These are phyloP conservation scores for Chamaenerion angustifolium DNA, from an alignment of 345 rosid species.

Conservation along the genomic window DNA sequence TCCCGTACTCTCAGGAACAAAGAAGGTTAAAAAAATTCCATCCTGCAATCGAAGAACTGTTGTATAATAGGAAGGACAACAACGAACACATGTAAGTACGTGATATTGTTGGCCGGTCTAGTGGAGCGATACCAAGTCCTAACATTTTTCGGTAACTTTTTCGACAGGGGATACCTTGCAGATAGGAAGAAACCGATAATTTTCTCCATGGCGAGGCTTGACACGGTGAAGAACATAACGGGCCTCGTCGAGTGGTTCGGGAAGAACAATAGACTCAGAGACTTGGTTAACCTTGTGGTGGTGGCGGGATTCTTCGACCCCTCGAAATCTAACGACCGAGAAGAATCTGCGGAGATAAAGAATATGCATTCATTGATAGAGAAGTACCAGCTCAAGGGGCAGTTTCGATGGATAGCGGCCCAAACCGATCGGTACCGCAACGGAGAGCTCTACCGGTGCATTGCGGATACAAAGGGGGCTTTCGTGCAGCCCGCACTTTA, in stretches of 20 bases:
- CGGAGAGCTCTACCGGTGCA: constrained; percentile 77
- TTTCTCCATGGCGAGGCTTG: constrained; percentile 98
- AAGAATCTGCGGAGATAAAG: constrained; percentile 71
- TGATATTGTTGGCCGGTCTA: no score
- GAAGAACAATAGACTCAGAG: constrained; percentile 61
- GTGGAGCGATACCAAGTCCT: no score
- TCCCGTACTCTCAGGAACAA: constrained; percentile 48
- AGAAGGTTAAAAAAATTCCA: constrained; percentile 40
- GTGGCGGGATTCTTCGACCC: constrained; percentile 88
- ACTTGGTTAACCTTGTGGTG: constrained; percentile 67
- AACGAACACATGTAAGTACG: constrained; percentile 66
- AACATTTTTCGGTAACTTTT: no score
- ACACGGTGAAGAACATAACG: constrained; percentile 71
- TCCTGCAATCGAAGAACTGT: constrained; percentile 65
- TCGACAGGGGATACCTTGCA: constrained; percentile 66
- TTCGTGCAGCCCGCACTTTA: constrained; percentile 91
- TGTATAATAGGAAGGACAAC: constrained; percentile 52
- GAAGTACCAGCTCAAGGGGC: constrained; percentile 65
- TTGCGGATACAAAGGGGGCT: constrained; percentile 87
- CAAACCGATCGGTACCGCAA: constrained; percentile 79
- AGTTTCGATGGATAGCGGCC: constrained; percentile 90
- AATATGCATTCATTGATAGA: constrained; percentile 72
- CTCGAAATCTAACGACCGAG: constrained; percentile 69
- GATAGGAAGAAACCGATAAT: constrained; percentile 70
- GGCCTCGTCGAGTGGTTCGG: constrained; percentile 92